These are phyloP conservation scores for Fusarium domesticum DNA, from an alignment of 2,329 filamentous ascomycete species.

Conservation along the genomic window DNA sequence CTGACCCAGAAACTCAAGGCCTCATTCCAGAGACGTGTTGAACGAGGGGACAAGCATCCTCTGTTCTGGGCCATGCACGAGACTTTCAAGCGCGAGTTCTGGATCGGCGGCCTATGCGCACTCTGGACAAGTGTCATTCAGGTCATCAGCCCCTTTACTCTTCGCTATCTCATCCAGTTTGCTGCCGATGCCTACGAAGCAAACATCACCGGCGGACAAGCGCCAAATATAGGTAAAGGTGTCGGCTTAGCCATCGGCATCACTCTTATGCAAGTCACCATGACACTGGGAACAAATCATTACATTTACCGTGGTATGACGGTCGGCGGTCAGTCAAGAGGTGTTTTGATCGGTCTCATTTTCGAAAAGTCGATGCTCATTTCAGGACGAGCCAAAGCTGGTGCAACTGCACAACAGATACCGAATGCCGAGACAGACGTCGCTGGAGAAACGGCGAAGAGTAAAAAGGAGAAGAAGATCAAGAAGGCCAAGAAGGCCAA, in stretches of 20 bases:
- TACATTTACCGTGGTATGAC: slow-evolving; percentile 93
- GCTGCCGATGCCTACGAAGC: slow-evolving; percentile 76
- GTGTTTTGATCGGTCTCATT: slow-evolving; percentile 78
- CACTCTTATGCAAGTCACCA: slow-evolving; percentile 77
- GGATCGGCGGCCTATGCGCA: slow-evolving; percentile 76
- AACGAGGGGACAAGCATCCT: slow-evolving; percentile 67
- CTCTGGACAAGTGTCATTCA: slow-evolving; percentile 71
- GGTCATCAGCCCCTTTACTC: slow-evolving; percentile 78
- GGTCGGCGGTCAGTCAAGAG: slow-evolving; percentile 79
- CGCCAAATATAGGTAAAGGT: slow-evolving; percentile 70
- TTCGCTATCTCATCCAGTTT: slow-evolving; percentile 84
- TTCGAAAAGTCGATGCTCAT: slow-evolving; percentile 92
- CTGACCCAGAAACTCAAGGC: slow-evolving; percentile 64
- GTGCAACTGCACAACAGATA: slow-evolving; percentile 51
- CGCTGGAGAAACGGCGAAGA: slow-evolving; percentile 44
- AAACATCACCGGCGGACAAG: slow-evolving; percentile 43
- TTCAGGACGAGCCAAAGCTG: slow-evolving; percentile 83
- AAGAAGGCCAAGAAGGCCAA: slow-evolving; percentile 41
- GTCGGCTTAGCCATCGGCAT: slow-evolving; percentile 83
- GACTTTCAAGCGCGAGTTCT: slow-evolving; percentile 80
- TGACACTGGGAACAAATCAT: slow-evolving; percentile 80
- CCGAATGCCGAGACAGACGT: slow-evolving; percentile 4
- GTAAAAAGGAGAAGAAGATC: slow-evolving; percentile 36
- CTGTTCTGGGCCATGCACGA: slow-evolving; percentile 81
- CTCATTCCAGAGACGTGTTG: slow-evolving; percentile 66